Conservation (phyloP, 2,329 filamentous ascomycete genomes). For the Microcera coccophila region DNA sequence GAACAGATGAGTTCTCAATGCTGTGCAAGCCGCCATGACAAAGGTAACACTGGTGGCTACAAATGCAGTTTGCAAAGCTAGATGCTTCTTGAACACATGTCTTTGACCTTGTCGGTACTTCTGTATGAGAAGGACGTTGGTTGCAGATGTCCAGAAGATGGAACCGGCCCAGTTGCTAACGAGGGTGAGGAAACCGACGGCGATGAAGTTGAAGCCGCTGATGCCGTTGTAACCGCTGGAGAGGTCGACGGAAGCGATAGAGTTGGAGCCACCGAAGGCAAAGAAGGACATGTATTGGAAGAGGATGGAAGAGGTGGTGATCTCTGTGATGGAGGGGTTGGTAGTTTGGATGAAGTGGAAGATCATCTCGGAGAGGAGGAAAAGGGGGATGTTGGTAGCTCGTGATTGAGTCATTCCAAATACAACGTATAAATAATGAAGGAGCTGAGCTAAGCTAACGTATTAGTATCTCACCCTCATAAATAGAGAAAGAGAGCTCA, state of each 20-base stretch:
- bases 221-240: slow-evolving; percentile 95
- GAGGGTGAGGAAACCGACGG: slow-evolving; percentile 81
- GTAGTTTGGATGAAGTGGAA: slow-evolving; percentile 47
- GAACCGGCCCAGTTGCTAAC: slow-evolving; percentile 87
- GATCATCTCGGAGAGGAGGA: slow-evolving; percentile 67
- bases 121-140: slow-evolving; percentile 55
- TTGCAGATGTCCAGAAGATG: slow-evolving; percentile 77
- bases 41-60: slow-evolving; percentile 59
- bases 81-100: slow-evolving; percentile 47
- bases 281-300: slow-evolving; percentile 85
- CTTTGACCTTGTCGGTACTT: slow-evolving; percentile 24
- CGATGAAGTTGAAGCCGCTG: slow-evolving; percentile 70
- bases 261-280: slow-evolving; percentile 83
- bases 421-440: slow-evolving; percentile 70
- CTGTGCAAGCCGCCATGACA: slow-evolving; percentile 86
- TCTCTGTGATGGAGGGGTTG: slow-evolving; percentile 51
- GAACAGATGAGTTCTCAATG: slow-evolving; percentile 83
- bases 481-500: slow-evolving; percentile 13
- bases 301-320: slow-evolving; percentile 68
- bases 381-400: slow-evolving; percentile 78
- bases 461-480: slow-evolving; percentile 6
- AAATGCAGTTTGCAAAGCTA: slow-evolving; percentile 67
- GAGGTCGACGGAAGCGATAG: slow-evolving; percentile 92
- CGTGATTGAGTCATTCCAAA: slow-evolving; percentile 85
- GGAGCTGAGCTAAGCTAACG: slow-evolving; percentile 33